Conservation (phyloP, 148 eudicot genomes). For the Chenopodium album region DNA sequence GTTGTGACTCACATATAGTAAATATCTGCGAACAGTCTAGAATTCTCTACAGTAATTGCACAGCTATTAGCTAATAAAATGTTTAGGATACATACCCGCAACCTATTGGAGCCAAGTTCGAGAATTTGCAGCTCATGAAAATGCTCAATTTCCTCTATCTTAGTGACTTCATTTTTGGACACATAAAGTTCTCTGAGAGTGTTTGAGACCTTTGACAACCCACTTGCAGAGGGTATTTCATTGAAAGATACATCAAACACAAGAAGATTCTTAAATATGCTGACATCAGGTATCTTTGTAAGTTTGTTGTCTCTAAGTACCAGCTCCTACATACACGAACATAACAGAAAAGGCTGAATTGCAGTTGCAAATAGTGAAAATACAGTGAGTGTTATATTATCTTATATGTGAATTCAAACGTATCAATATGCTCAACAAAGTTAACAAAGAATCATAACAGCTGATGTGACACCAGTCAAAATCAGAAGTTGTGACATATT, state of each 20-base stretch:
- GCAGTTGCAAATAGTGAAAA: not conserved
- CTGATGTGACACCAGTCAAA: too few species aligned
- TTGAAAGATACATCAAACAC: slow-evolving; percentile 95
- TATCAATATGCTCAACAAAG: too few species aligned
- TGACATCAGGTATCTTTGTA: slow-evolving; percentile 77
- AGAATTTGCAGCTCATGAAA: slow-evolving; percentile 75
- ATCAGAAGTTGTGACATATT: too few species aligned
- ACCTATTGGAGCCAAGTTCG: slow-evolving; percentile 93
- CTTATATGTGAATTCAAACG: too few species aligned
- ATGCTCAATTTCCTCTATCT: slow-evolving; percentile 95
- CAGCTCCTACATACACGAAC: slow-evolving; percentile 61
- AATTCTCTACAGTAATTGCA: not conserved
- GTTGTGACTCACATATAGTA: not conserved
- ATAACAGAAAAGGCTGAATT: slow-evolving; percentile 13
- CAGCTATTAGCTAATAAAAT: slow-evolving; percentile 5
- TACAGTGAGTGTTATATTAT: not conserved
- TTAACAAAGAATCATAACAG: too few species aligned
- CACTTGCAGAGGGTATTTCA: slow-evolving; percentile 74
- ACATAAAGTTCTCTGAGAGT: slow-evolving; percentile 81
- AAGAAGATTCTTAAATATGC: slow-evolving; percentile 72
- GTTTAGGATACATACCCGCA: slow-evolving; percentile 62
- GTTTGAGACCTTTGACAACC: slow-evolving; percentile 70
- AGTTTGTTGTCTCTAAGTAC: slow-evolving; percentile 89
- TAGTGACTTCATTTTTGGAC: slow-evolving; percentile 89
- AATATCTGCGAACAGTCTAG: not conserved